Percentiles rank a stretch among this genome's conserved stretches.
Evolutionary conservation across 2,329 filamentous ascomycete genomes (phyloP).

Genomic region (Colletotrichum sojae): DNA sequence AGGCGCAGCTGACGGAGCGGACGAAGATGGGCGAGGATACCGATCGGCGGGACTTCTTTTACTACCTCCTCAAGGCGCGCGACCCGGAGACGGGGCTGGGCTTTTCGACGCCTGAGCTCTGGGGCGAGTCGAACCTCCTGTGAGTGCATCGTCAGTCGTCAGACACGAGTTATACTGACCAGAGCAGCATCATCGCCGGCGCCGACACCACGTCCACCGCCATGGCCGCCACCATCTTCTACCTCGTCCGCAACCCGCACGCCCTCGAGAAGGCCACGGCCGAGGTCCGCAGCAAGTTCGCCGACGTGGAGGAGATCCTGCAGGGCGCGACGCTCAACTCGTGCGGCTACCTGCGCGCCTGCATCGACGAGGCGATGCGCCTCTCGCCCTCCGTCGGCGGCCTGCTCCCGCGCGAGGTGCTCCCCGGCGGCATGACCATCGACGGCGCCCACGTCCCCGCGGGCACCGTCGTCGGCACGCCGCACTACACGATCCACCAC

Average conservation of each 20-base stretch:
- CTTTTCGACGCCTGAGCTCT: constrained; percentile 76
- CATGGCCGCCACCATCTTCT: constrained; percentile 74
- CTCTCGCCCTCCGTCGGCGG: constrained; percentile 73
- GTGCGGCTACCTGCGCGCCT: constrained; percentile 73
- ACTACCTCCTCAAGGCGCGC: constrained; percentile 79
- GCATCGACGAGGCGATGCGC: constrained; percentile 77
- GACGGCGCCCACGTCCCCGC: constrained; percentile 68
- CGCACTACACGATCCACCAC: constrained; percentile 79
- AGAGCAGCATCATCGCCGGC: constrained; percentile 73
- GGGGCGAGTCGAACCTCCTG: constrained; percentile 79
- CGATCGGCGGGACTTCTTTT: constrained; percentile 82
- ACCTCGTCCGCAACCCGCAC: constrained; percentile 67
- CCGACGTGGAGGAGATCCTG: constrained; percentile 67
- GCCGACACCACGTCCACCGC: constrained; percentile 81
- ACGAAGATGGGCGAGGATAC: constrained; percentile 76
- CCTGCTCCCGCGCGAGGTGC: constrained; percentile 71
- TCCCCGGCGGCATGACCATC: constrained; percentile 67
- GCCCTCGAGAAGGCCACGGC: constrained; percentile 62
- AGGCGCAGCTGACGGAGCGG: constrained; percentile 75
- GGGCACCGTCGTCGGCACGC: constrained; percentile 74
- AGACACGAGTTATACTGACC: background rate
- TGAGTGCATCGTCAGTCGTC: constrained; percentile 49
- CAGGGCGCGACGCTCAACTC: constrained; percentile 64
- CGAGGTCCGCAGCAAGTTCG: constrained; percentile 68
- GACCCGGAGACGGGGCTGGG: constrained; percentile 80